Conservation (phyloP, 768 basidiomycete genomes). For the Termitomyces sp. region DNA sequence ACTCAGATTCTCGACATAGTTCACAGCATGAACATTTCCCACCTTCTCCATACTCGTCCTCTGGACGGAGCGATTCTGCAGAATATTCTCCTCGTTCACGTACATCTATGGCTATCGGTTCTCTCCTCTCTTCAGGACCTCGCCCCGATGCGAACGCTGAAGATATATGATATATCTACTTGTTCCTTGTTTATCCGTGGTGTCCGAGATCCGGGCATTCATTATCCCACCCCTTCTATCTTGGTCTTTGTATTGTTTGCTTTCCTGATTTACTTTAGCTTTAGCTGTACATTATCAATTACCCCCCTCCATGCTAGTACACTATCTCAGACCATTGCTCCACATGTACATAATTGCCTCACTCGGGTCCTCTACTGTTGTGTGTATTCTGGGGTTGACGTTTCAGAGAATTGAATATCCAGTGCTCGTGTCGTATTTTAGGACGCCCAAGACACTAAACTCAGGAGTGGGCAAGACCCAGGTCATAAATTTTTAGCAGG, state of each 20-base stretch:
- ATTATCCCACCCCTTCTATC: background rate
- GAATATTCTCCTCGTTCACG: conserved; percentile 70
- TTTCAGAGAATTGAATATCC: conserved; percentile 7
- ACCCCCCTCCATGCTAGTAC: conserved; percentile 2
- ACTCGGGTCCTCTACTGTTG: background rate
- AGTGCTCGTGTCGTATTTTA: background rate
- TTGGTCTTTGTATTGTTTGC: background rate
- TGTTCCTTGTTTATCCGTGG: conserved; percentile 10
- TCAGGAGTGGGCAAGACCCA: conserved; percentile 5
- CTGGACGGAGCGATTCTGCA: conserved; percentile 59
- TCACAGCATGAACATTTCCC: conserved; percentile 47
- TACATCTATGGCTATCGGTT: conserved; percentile 79
- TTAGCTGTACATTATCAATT: conserved; percentile 12
- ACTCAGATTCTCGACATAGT: conserved; percentile 28
- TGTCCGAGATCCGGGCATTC: background rate
- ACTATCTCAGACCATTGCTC: background rate
- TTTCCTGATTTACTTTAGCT: conserved; percentile 8
- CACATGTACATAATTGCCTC: conserved; percentile 10
- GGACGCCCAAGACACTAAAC: background rate
- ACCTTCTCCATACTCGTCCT: conserved; percentile 73
- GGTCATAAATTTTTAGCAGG: conserved; percentile 7
- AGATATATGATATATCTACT: conserved; percentile 20
- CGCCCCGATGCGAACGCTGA: conserved; percentile 35
- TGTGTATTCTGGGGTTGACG: conserved; percentile 2
- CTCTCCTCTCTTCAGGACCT: conserved; percentile 52